phyloP scores from a whole-genome alignment of 1,284 basidiomycete species.

The Rhizopogon hawkerae region DNA sequence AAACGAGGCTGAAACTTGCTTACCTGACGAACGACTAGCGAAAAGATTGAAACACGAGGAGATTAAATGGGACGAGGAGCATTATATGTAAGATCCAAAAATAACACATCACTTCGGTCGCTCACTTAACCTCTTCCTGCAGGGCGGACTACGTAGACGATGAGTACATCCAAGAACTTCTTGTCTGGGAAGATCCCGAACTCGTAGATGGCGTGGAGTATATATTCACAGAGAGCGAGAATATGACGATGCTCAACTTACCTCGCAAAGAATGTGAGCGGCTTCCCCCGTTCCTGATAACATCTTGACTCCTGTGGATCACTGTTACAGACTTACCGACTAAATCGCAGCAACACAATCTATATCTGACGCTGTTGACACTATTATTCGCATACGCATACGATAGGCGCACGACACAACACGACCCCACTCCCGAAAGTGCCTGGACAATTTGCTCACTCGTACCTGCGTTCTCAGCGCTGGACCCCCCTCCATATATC shows the following conservation, averaged over 20 bases:
- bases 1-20: constrained; percentile 47
- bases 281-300: background rate
- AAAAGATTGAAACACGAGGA: constrained; percentile 53
- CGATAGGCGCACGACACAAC: constrained; percentile 64
- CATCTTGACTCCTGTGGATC: constrained; percentile 3
- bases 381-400: constrained; percentile 70
- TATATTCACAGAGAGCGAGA: constrained; percentile 64
- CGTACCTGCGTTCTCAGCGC: constrained; percentile 66
- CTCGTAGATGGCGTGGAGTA: constrained; percentile 28
- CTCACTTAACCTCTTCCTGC: constrained; percentile 5
- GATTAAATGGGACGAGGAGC: constrained; percentile 70
- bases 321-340: constrained; percentile 48
- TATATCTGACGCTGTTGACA: constrained; percentile 61
- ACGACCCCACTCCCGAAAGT: constrained; percentile 73
- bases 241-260: constrained; percentile 54
- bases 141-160: constrained; percentile 76
- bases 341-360: constrained; percentile 41
- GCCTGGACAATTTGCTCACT: constrained; percentile 71
- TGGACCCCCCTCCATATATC: constrained; percentile 56
- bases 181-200: constrained; percentile 54
- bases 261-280: constrained; percentile 70
- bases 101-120: background rate
- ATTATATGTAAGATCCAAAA: constrained; percentile 57
- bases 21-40: constrained; percentile 37
- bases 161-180: constrained; percentile 60